Percentiles rank a stretch among this genome's conserved stretches.
Evolutionary conservation across 331 rosid species (phyloP).

Genomic region (Ulmus americana): DNA sequence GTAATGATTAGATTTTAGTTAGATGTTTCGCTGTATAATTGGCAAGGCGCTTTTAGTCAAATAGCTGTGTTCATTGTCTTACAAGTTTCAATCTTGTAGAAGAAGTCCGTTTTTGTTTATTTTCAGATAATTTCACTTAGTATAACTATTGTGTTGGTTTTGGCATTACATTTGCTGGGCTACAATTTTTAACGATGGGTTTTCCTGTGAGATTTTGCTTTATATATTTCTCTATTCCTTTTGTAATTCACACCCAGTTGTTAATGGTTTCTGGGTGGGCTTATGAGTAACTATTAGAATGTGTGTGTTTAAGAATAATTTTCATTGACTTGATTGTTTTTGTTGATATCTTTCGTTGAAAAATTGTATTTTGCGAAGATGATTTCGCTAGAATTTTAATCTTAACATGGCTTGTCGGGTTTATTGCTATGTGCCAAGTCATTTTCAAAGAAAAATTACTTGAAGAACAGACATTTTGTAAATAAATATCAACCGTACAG

Average conservation of each 20-base stretch:
- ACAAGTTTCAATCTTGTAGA: neutral
- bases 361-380: neutral
- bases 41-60: too few relatives aligned
- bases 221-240: neutral
- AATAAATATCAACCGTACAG: neutral
- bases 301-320: neutral
- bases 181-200: neutral
- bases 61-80: neutral
- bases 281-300: too few relatives aligned
- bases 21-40: too few relatives aligned
- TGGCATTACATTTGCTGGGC: neutral
- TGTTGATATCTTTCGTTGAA: neutral
- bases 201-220: neutral
- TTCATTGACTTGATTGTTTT: neutral
- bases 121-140: neutral
- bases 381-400: neutral
- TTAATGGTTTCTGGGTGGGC: too few relatives aligned
- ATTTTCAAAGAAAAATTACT: neutral
- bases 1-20: neutral
- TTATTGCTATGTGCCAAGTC: neutral
- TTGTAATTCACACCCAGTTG: too few relatives aligned
- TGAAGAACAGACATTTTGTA: neutral
- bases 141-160: neutral
- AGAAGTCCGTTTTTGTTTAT: neutral
- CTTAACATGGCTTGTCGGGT: neutral